Evolutionary conservation across 768 basidiomycete genomes (phyloP).

Genomic region (Lactarius pseudohatsudake): DNA sequence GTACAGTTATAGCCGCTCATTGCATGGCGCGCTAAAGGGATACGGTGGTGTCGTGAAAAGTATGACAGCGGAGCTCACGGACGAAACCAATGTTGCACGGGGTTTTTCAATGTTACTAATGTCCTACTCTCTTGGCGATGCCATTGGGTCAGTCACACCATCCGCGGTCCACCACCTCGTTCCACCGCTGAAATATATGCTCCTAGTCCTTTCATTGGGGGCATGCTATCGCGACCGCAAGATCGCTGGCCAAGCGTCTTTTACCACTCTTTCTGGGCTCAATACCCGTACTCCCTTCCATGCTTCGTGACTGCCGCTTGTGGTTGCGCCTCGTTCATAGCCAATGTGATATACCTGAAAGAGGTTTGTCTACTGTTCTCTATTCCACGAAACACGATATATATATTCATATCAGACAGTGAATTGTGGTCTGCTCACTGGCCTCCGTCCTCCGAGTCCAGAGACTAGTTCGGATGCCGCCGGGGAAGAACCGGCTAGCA

Average conservation of each 20-base stretch:
- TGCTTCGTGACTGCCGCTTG: constrained; percentile 14
- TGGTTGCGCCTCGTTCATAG: neutral
- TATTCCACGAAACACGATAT: neutral
- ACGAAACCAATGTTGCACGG: neutral
- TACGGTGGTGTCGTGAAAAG: neutral
- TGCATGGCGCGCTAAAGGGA: neutral
- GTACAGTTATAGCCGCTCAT: neutral
- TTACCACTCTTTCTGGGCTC: constrained; percentile 26
- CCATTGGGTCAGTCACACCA: constrained; percentile 20
- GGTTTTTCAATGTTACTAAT: neutral
- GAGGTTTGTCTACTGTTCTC: neutral
- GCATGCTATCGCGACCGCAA: constrained; percentile 30
- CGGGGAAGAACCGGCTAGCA: neutral
- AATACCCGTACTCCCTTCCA: constrained; percentile 32
- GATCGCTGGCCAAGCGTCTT: constrained; percentile 28
- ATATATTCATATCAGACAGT: neutral
- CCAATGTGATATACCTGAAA: neutral
- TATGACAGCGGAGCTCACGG: neutral
- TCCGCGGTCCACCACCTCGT: neutral
- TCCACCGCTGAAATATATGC: too few species aligned
- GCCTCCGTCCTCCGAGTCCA: neutral
- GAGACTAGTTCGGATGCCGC: neutral
- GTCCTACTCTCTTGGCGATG: neutral
- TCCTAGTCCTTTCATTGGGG: constrained; percentile 30
- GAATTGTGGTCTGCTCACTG: neutral